Conservation (phyloP, 2,329 filamentous ascomycete genomes). For the Penicillium sp. region DNA sequence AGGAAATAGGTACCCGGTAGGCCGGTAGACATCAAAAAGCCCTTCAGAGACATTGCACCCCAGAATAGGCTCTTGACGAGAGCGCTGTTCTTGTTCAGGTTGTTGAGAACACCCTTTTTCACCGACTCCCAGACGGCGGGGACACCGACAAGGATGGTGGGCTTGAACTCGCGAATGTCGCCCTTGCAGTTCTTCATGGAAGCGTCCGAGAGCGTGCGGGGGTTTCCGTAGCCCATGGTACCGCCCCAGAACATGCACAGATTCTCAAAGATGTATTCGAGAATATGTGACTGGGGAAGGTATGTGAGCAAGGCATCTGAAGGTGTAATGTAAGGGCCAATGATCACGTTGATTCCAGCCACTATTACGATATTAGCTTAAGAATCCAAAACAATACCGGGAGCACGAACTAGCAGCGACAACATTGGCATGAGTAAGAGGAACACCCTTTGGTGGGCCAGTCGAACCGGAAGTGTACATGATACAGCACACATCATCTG, state of each 20-base stretch:
- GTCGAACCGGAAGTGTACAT: slow-evolving; percentile 88
- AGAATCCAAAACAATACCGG: too few relatives aligned
- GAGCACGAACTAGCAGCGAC: slow-evolving; percentile 71
- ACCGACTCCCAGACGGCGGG: slow-evolving; percentile 97
- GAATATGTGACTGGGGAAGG: slow-evolving; percentile 91
- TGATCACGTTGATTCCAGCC: slow-evolving; percentile 77
- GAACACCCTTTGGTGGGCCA: slow-evolving; percentile 85
- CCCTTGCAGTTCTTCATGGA: slow-evolving; percentile 89
- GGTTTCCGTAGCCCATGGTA: slow-evolving; percentile 90
- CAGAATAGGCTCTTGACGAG: slow-evolving; percentile 80
- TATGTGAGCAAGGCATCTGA: slow-evolving; percentile 85
- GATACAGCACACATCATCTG: slow-evolving; percentile 80
- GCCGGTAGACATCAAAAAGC: slow-evolving; percentile 60
- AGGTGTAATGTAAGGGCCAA: slow-evolving; percentile 77
- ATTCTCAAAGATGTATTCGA: slow-evolving; percentile 96
- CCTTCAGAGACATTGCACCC: slow-evolving; percentile 66
- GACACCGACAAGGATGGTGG: slow-evolving; percentile 90
- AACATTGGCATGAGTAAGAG: slow-evolving; percentile 79
- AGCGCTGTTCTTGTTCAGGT: slow-evolving; percentile 74
- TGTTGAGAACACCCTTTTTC: slow-evolving; percentile 86
- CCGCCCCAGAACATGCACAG: slow-evolving; percentile 86
- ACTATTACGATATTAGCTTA: slow-evolving; percentile 52
- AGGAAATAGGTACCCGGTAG: slow-evolving; percentile 66
- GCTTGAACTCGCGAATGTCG: slow-evolving; percentile 89
- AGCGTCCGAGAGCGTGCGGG: slow-evolving; percentile 82